These are phyloP conservation scores for Penicillium canescens DNA, from an alignment of 495 filamentous ascomycete species.

Conservation along the genomic window DNA sequence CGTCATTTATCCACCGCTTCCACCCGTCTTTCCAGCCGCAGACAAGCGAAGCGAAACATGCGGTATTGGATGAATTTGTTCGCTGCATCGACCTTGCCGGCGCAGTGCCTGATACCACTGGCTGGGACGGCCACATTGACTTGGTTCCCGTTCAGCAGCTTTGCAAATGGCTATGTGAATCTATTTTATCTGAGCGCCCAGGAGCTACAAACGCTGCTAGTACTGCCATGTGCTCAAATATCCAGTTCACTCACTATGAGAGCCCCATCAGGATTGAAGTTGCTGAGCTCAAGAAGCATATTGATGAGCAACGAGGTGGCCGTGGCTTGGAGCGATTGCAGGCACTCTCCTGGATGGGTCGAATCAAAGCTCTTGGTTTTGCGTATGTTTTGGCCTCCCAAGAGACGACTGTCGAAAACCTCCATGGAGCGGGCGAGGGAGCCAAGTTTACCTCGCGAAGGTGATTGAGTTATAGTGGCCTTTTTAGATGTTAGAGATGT, in stretches of 20 bases:
- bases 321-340: background rate
- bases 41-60: background rate
- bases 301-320: background rate
- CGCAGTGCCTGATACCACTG: background rate
- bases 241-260: slow-evolving; percentile 3
- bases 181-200: background rate
- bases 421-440: too few relatives aligned
- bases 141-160: background rate
- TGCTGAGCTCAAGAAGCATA: background rate
- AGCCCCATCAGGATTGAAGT: background rate
- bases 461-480: too few relatives aligned
- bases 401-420: background rate
- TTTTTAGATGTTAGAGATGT: too few relatives aligned
- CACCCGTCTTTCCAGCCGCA: slow-evolving; percentile 3
- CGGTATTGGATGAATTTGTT: background rate
- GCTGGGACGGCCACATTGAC: background rate
- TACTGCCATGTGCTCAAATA: background rate
- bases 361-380: background rate
- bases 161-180: background rate
- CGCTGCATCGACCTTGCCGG: background rate
- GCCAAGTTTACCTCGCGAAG: too few relatives aligned
- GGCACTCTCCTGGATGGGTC: background rate
- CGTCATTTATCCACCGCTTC: slow-evolving; percentile 20
- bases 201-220: too few relatives aligned
- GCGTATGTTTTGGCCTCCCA: background rate